phyloP scores from a whole-genome alignment of 257 asterid genomes.

The Apocynum venetum region DNA sequence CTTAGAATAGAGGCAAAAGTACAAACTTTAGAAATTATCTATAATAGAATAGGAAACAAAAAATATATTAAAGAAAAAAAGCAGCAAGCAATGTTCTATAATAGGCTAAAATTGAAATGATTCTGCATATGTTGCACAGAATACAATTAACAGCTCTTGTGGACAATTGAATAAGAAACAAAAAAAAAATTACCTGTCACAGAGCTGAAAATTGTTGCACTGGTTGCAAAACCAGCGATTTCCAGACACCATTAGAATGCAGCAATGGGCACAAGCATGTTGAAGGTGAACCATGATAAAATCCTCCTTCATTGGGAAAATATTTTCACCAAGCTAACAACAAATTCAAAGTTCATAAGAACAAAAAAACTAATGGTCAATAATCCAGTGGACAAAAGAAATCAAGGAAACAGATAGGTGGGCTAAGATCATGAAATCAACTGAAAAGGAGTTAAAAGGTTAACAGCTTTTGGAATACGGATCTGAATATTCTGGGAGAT shows the following conservation, averaged over 20 bases:
- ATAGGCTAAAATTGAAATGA: too few relatives aligned
- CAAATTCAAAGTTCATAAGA: conserved; percentile 15
- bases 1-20: too few relatives aligned
- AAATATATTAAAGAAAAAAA: too few relatives aligned
- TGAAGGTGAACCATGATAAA: conserved; percentile 99
- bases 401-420: background rate
- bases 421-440: background rate
- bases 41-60: too few relatives aligned
- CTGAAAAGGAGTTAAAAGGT: background rate
- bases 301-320: conserved; percentile 93
- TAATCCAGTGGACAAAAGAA: background rate
- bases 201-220: conserved; percentile 84
- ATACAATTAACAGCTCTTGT: background rate
- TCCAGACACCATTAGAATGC: conserved; percentile 85
- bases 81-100: too few relatives aligned
- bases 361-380: conserved; percentile 10
- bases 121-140: too few relatives aligned
- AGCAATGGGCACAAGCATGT: conserved; percentile 83
- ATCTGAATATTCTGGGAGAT: background rate
- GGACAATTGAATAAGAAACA: conserved; percentile 9
- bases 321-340: conserved; percentile 92
- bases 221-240: conserved; percentile 82
- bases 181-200: conserved; percentile 61
- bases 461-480: background rate
- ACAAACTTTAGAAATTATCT: too few relatives aligned